These are phyloP conservation scores for Pezicula rhizophila DNA, from an alignment of 2,329 filamentous ascomycete genomes.

Conservation along the genomic window DNA sequence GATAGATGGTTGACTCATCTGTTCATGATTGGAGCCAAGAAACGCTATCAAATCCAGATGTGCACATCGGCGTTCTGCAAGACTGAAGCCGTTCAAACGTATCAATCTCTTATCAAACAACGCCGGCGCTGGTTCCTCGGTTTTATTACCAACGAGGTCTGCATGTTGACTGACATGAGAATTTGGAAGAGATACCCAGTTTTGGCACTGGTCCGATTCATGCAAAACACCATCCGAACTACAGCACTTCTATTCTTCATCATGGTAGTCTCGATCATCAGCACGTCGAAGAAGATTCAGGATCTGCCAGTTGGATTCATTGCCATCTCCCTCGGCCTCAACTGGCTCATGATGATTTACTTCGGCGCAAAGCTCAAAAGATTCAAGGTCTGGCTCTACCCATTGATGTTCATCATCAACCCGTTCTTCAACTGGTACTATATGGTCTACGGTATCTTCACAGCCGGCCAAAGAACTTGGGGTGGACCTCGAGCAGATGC, in stretches of 20 bases:
- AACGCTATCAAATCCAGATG: slow-evolving; percentile 94
- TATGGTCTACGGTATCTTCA: slow-evolving; percentile 94
- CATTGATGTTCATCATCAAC: slow-evolving; percentile 90
- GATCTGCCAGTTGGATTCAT: slow-evolving; percentile 92
- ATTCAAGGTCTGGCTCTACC: slow-evolving; percentile 93
- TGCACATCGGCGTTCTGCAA: slow-evolving; percentile 98
- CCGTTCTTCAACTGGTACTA: slow-evolving; percentile 98
- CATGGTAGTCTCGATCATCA: slow-evolving; percentile 79
- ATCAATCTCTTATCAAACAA: slow-evolving; percentile 82
- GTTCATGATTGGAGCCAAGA: slow-evolving; percentile 95
- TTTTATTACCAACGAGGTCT: slow-evolving; percentile 96
- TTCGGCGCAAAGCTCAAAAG: slow-evolving; percentile 81
- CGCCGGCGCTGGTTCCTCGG: slow-evolving; percentile 93
- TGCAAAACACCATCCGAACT: slow-evolving; percentile 94
- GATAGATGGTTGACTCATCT: slow-evolving; percentile 96
- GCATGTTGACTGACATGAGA: slow-evolving; percentile 92
- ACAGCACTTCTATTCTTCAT: slow-evolving; percentile 93
- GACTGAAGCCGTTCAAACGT: slow-evolving; percentile 91
- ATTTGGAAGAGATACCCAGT: slow-evolving; percentile 89
- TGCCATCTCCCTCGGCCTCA: slow-evolving; percentile 82
- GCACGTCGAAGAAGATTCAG: slow-evolving; percentile 70
- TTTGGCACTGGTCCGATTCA: slow-evolving; percentile 78
- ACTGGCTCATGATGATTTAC: slow-evolving; percentile 94
- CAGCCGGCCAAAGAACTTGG: slow-evolving; percentile 90
- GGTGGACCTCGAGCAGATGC: slow-evolving; percentile 89